These are phyloP conservation scores for Mycosphaerella sp. DNA, from an alignment of 2,329 filamentous ascomycete genomes.

Conservation along the genomic window DNA sequence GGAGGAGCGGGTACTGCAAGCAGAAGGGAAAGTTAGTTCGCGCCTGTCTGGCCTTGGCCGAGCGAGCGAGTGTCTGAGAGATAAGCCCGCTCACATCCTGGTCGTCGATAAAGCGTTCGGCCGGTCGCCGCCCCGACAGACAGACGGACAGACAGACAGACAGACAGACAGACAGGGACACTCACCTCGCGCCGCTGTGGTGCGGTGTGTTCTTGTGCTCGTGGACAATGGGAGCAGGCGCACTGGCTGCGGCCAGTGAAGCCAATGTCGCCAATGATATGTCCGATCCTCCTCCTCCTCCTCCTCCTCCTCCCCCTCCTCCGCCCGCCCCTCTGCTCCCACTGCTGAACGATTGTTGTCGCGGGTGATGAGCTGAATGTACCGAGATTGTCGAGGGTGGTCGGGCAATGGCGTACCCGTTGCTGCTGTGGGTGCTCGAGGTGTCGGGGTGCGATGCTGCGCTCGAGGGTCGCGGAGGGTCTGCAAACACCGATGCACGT, in stretches of 20 bases:
- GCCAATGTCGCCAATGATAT: conserved; percentile 33
- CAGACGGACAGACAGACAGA: neutral
- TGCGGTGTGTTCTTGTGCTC: neutral
- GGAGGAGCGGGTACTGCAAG: conserved; percentile 25
- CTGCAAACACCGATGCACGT: conserved; percentile 19
- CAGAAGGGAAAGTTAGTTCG: conserved; percentile 3
- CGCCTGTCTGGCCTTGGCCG: no score
- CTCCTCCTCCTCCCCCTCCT: neutral
- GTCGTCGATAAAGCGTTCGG: neutral
- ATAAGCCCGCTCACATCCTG: neutral
- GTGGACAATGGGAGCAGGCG: conserved; percentile 15
- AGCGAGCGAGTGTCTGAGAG: neutral
- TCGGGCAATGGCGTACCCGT: conserved; percentile 47
- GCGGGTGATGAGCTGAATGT: conserved; percentile 35
- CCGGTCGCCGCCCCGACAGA: neutral
- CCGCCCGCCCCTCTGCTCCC: neutral
- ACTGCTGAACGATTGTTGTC: conserved; percentile 13
- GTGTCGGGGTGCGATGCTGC: conserved; percentile 8
- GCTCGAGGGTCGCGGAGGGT: conserved; percentile 10
- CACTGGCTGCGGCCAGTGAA: conserved; percentile 22
- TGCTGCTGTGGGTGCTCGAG: conserved; percentile 15
- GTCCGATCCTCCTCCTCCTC: neutral
- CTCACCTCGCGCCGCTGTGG: conserved; percentile 13
- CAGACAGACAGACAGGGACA: neutral
- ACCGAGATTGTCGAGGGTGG: conserved; percentile 49